Conservation (phyloP, 441 rosid species). For the Populus trichocarpa region DNA sequence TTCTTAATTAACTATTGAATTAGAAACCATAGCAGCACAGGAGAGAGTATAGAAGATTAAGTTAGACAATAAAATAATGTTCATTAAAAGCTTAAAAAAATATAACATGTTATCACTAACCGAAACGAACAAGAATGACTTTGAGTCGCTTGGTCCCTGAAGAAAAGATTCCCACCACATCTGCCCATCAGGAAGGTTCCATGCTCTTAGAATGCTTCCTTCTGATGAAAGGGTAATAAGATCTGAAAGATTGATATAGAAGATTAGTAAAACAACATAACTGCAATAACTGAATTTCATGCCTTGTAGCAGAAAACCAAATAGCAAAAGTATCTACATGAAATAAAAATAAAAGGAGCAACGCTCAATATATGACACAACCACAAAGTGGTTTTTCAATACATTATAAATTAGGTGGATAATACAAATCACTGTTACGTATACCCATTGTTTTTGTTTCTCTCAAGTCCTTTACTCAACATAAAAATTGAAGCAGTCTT, state of each 20-base stretch:
- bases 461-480: not conserved
- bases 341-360: not conserved
- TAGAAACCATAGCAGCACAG: not conserved
- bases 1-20: not conserved
- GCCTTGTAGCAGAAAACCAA: not conserved
- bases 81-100: not conserved
- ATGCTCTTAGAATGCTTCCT: conserved; percentile 82
- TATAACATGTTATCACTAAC: conserved; percentile 40
- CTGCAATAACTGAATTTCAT: not conserved
- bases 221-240: conserved; percentile 78
- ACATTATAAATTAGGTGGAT: not conserved
- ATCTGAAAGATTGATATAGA: conserved; percentile 42
- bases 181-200: conserved; percentile 99
- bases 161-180: conserved; percentile 92
- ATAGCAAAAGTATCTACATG: not conserved
- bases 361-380: not conserved
- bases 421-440: not conserved
- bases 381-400: not conserved
- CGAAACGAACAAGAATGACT: conserved; percentile 55
- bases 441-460: not conserved
- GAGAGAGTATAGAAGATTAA: not conserved
- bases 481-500: not conserved
- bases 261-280: not conserved
- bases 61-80: not conserved
- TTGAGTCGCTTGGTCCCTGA: conserved; percentile 52